Base-by-base conservation (phyloP, 2,329 filamentous ascomycete genomes). In the Aspergillus nomiae region DNA sequence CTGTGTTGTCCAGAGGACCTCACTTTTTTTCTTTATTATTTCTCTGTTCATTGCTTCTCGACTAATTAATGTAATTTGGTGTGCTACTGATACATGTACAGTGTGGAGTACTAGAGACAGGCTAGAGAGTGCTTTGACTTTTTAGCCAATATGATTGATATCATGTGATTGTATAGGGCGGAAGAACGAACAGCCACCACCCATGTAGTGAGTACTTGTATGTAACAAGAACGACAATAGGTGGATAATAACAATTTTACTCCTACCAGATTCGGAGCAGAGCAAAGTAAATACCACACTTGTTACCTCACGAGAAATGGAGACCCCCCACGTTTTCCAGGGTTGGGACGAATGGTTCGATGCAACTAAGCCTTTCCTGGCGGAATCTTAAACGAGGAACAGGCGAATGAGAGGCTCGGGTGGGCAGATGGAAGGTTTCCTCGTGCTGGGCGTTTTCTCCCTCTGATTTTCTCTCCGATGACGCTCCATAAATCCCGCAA, bases 361-460 rank as follows among this genome's bases (percentile, higher is more conserved):
- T 30, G 6, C 16, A 24, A 14, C 30, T 54, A 54, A 54, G 51
- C 51, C 28, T 28, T 54, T 54, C n/a, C 51, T 21, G 30, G 51
- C 11, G n/a, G n/a, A 53, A 53, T 32, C 50, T 34, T 53, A 32
- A 32, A 3, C 2, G 26, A 28, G 28, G 16, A 32, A n/a, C 8
- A n/a, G 16, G 30, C 56, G 28, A 59, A 59, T 59, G 30, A 51
- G 46, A 59, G 56, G 45, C 56, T 59, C 45, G 56, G 56, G 43
- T 16, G 43, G 5, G 24, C 24, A 32, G 19, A 19, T 55, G 19
- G 10, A 54, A 54, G 21, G 45, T 59, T 21, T 53, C 45, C 36
- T 58, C 30, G 34, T 57, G 6, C 55, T 45, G 34, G 26, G n/a
- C 34, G 34, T 16, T 36, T 36, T 36, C 14, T 16, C 16, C 6